Evolutionary conservation across 2,329 filamentous ascomycete genomes (phyloP).

Genomic region (Pseudonectria foliicola): DNA sequence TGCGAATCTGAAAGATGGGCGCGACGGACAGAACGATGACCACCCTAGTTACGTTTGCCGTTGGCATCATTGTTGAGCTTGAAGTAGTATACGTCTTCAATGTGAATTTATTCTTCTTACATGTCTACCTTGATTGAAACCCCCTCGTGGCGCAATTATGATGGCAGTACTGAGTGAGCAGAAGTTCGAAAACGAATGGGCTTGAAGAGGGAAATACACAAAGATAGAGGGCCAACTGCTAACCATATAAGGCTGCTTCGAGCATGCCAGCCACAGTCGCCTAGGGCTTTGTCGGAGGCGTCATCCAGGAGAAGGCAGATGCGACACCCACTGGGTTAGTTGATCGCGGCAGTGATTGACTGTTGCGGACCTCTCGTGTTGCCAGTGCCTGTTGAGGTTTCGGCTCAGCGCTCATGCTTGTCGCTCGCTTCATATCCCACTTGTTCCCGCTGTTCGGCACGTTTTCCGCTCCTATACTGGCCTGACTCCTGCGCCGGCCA

Average conservation of each 20-base stretch:
- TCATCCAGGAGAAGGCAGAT: conserved; percentile 92
- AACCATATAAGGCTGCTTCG: conserved; percentile 1
- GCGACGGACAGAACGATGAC: too few relatives aligned
- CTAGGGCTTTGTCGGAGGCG: conserved; percentile 36
- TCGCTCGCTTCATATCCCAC: conserved; percentile 49
- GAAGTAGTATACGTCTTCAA: too few relatives aligned
- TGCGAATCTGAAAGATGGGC: too few relatives aligned
- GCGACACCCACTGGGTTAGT: conserved; percentile 86
- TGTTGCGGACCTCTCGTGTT: conserved; percentile 31
- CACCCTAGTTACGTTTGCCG: too few relatives aligned
- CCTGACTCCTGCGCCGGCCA: conserved; percentile 48
- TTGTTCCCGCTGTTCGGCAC: conserved; percentile 27
- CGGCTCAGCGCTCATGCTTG: conserved; percentile 35
- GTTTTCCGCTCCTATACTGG: conserved; percentile 24
- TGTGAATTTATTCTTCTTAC: too few relatives aligned
- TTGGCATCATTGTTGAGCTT: too few relatives aligned
- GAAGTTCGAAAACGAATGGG: too few relatives aligned
- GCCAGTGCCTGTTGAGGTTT: conserved; percentile 21
- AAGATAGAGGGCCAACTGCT: neutral
- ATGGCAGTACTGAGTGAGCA: too few relatives aligned
- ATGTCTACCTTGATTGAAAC: too few relatives aligned
- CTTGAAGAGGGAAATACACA: neutral
- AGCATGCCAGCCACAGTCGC: conserved; percentile 26
- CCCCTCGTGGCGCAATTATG: too few relatives aligned
- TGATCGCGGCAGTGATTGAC: conserved; percentile 43